These are phyloP conservation scores for Penicillium flavigenum DNA, from an alignment of 495 filamentous ascomycete species.

Conservation along the genomic window DNA sequence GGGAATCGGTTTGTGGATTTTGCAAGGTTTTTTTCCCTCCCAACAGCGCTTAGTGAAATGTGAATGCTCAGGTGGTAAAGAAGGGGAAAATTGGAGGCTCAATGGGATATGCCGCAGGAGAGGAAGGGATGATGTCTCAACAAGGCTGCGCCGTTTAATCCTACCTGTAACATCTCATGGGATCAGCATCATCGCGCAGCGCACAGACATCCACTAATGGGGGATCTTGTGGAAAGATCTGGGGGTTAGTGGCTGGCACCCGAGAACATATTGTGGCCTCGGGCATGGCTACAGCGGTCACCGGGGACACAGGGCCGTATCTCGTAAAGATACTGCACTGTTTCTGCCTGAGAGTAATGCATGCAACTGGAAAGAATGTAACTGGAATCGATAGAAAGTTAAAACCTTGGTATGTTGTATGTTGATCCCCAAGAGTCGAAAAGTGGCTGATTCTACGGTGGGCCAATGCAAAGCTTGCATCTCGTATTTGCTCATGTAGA, in stretches of 20 bases:
- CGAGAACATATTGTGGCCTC: neutral
- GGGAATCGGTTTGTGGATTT: neutral
- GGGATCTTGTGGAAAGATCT: conserved; percentile 21
- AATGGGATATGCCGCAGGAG: conserved; percentile 14
- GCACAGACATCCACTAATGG: conserved; percentile 28
- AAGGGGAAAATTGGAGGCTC: conserved; percentile 3
- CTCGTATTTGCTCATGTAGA: conserved; percentile 6
- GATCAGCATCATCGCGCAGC: conserved; percentile 26
- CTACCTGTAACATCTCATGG: conserved; percentile 15
- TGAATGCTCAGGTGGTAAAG: conserved; percentile 5
- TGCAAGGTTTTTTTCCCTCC: neutral
- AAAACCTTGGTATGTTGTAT: conserved; percentile 6
- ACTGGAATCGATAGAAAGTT: conserved; percentile 1
- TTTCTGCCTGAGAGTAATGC: neutral
- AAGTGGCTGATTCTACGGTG: conserved; percentile 4
- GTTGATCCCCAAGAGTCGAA: conserved; percentile 2
- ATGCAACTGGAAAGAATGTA: conserved; percentile 3
- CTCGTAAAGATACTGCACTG: conserved; percentile 3
- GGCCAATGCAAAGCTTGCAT: conserved; percentile 11
- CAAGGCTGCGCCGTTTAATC: conserved; percentile 25
- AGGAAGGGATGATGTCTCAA: conserved; percentile 28
- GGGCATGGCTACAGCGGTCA: conserved; percentile 4
- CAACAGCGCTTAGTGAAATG: conserved; percentile 25
- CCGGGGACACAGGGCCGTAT: neutral
- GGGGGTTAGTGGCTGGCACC: conserved; percentile 20